These are phyloP conservation scores for Trichophyton schoenleinii DNA, from an alignment of 2,329 filamentous ascomycete species.

Conservation along the genomic window DNA sequence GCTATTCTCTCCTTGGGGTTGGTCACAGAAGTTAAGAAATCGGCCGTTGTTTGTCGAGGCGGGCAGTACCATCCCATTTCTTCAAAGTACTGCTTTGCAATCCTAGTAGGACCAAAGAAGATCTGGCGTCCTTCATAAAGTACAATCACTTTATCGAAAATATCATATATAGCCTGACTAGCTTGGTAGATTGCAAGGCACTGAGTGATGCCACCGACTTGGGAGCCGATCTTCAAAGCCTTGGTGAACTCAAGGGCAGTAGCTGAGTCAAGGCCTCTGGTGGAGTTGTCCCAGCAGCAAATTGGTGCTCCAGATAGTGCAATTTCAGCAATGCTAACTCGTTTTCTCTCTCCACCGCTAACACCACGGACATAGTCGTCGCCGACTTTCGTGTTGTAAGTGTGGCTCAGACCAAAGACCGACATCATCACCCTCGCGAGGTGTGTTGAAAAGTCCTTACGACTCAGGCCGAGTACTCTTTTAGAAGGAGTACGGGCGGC, in stretches of 20 bases:
- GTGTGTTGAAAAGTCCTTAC: conserved; percentile 33
- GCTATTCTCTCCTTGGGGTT: conserved; percentile 49
- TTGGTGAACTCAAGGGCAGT: conserved; percentile 48
- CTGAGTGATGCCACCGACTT: conserved; percentile 38
- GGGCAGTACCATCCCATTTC: conserved; percentile 57
- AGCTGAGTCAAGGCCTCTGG: conserved; percentile 42
- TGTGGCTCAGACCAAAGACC: conserved; percentile 31
- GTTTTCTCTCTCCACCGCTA: conserved; percentile 49
- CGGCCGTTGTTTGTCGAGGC: conserved; percentile 52
- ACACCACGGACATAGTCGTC: conserved; percentile 50
- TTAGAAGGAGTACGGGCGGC: conserved; percentile 38
- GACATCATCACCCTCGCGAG: conserved; percentile 31
- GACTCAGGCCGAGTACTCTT: conserved; percentile 30
- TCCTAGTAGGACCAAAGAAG: conserved; percentile 53
- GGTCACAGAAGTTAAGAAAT: conserved; percentile 58
- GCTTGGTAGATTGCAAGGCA: conserved; percentile 49
- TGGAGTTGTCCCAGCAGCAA: conserved; percentile 36
- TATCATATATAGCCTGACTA: conserved; percentile 41
- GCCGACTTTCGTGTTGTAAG: conserved; percentile 37
- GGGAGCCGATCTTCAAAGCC: conserved; percentile 39
- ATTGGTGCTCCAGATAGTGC: conserved; percentile 26
- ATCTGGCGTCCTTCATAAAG: conserved; percentile 68
- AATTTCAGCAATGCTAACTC: conserved; percentile 39
- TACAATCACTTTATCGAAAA: conserved; percentile 63
- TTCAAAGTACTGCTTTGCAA: conserved; percentile 54